Base-by-base conservation (phyloP, 192 early-diverging fungal genomes). In the Backusella westeae region DNA sequence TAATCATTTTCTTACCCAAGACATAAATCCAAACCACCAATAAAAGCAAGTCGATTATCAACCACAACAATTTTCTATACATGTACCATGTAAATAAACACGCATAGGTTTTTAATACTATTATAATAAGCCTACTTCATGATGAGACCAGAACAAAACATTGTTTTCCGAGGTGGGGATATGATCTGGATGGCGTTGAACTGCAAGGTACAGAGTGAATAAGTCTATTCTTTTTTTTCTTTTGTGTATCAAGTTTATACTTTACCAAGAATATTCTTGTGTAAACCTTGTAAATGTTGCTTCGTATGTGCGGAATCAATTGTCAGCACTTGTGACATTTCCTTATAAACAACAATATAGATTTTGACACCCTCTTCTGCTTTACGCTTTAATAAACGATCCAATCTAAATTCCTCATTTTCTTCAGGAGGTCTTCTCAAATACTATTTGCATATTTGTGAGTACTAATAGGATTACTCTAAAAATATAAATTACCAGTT, bases 21-120 rank as follows among this genome's bases (percentile, higher is more conserved):
- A 85, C 94, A 96, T 77, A 94, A 81, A 79, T 96, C 94, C 35
- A 96, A 80, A 7, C 94, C 94, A 66, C 94, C 94, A 72, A 96
- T 91, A 59, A 95, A 96, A 12, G 92, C 94, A 72, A 95, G 79
- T 34, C 89, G 89, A 69, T 89, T 87, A 80, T 96, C 94, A 15
- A 96, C 85, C 14, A 94, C 87, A 1, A 90, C 87, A 19, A 93
- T 93, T 88, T 96, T 96, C 81, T 91, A 59, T 67, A 53, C 35
- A 83, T 38, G 10, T 15, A 5, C 1, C 19, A 63, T 10, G 12
- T 46, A 42, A 34, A 21, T 38, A 6, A 26, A 26, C 7, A 26
- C 17, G 53, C 10, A 21, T 23, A 8, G 3, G 10, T 59, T 12
- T 21, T 21, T 53, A 15, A 26, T 34, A 38, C 4, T 14, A 67